Conservation (phyloP, 2,329 filamentous ascomycete species). For the Trichoderma atrobrunneum region DNA sequence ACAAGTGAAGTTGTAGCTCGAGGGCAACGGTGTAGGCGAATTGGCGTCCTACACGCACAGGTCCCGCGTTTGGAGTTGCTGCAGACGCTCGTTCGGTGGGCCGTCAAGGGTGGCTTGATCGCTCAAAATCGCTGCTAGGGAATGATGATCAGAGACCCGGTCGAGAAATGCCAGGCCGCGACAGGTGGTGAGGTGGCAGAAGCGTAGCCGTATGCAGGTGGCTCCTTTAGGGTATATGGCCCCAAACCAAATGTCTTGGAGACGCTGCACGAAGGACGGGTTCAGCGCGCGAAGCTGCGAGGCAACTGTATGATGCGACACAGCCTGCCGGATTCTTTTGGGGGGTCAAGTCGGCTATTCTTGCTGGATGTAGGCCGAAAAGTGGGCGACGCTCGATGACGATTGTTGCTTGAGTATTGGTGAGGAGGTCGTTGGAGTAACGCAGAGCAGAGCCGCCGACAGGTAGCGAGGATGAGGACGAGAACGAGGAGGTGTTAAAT, state of each 20-base stretch:
- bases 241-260: constrained; percentile 18
- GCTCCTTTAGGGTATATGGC: constrained; percentile 18
- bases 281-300: constrained; percentile 11
- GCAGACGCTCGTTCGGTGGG: constrained; percentile 12
- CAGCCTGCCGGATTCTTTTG: constrained; percentile 8
- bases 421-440: background rate
- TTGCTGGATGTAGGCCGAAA: constrained; percentile 2
- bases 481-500: background rate
- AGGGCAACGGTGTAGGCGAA: constrained; percentile 8
- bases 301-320: constrained; percentile 12
- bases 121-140: constrained; percentile 12
- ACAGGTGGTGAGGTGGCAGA: constrained; percentile 21
- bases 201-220: constrained; percentile 18
- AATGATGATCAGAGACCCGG: constrained; percentile 21
- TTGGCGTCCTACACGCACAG: background rate
- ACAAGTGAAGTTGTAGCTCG: constrained; percentile 8
- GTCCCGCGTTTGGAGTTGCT: constrained; percentile 12
- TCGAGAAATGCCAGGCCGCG: constrained; percentile 20
- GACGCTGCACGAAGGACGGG: constrained; percentile 16
- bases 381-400: constrained; percentile 10
- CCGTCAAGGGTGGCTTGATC: constrained; percentile 15
- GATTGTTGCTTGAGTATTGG: background rate
- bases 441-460: background rate
- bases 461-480: background rate
- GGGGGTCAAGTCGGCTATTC: constrained; percentile 12